Percentiles rank a stretch among this genome's conserved stretches.
Evolutionary conservation across 495 filamentous ascomycete species (phyloP).

Genomic region (Penicillium cataractarum): DNA sequence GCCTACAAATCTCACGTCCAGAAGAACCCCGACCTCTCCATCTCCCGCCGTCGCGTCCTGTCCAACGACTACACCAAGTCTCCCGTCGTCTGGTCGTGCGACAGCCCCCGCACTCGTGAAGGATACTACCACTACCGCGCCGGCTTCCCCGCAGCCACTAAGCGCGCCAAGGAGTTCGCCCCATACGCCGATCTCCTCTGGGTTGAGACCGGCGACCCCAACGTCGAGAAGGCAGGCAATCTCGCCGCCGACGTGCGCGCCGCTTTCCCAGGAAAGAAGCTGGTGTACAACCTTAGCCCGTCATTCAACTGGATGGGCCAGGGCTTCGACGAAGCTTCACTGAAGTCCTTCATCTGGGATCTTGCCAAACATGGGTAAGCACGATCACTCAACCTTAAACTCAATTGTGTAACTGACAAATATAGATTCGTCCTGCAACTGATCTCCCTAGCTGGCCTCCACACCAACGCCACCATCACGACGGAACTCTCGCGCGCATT

Average conservation of each 20-base stretch:
- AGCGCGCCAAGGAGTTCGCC: conserved; percentile 86
- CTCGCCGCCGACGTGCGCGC: conserved; percentile 76
- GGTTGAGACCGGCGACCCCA: conserved; percentile 93
- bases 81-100: conserved; percentile 83
- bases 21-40: conserved; percentile 68
- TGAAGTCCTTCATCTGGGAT: conserved; percentile 94
- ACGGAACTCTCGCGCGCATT: conserved; percentile 80
- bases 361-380: conserved; percentile 78
- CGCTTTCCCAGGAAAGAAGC: conserved; percentile 71
- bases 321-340: conserved; percentile 77
- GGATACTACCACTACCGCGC: conserved; percentile 95
- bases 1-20: conserved; percentile 65
- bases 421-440: conserved; percentile 84
- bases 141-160: conserved; percentile 86
- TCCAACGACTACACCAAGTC: conserved; percentile 65
- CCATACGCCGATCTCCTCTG: conserved; percentile 95
- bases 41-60: conserved; percentile 73
- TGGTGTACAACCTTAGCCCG: conserved; percentile 95
- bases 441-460: conserved; percentile 87
- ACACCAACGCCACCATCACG: conserved; percentile 86
- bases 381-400: background rate
- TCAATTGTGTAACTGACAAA: conserved; percentile 13
- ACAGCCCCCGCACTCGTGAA: conserved; percentile 90
- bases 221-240: conserved; percentile 70
- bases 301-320: conserved; percentile 99